Conservation (phyloP, 208 protist species). For the Leishmania arabica region DNA sequence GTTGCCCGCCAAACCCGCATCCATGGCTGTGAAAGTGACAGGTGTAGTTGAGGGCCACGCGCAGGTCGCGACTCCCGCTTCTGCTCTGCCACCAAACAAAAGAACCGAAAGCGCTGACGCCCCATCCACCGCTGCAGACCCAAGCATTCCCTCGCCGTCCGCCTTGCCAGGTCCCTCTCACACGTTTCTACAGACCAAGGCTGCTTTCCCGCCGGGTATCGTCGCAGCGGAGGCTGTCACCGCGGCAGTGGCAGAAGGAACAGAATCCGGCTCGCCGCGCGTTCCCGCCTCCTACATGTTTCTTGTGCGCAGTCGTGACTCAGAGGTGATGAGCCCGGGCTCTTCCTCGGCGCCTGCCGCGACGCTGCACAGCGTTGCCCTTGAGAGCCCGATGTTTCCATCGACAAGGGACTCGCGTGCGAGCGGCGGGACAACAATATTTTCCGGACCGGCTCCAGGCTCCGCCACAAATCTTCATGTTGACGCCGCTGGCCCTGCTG, state of each 20-base stretch:
- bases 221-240: not conserved
- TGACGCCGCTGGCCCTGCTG: not conserved
- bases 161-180: too few species aligned
- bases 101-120: not conserved
- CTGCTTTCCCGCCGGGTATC: too few species aligned
- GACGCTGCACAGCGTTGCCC: not conserved
- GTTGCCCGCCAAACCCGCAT: not conserved
- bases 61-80: not conserved
- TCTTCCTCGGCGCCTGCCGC: constrained; percentile 10
- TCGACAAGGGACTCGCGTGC: not conserved
- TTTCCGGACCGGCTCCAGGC: not conserved
- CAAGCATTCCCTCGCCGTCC: not conserved
- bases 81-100: not conserved
- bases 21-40: not conserved
- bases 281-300: constrained; percentile 43
- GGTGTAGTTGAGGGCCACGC: not conserved
- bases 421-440: not conserved
- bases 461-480: not conserved
- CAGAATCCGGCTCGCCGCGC: constrained; percentile 2
- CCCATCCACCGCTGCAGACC: not conserved
- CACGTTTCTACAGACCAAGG: too few species aligned
- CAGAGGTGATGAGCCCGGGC: constrained; percentile 19
- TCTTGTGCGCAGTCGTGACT: constrained; percentile 37
- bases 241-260: not conserved
- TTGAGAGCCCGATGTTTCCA: not conserved